phyloP scores from a whole-genome alignment of 208 protist species.

The Crithidia acanthocephali region DNA sequence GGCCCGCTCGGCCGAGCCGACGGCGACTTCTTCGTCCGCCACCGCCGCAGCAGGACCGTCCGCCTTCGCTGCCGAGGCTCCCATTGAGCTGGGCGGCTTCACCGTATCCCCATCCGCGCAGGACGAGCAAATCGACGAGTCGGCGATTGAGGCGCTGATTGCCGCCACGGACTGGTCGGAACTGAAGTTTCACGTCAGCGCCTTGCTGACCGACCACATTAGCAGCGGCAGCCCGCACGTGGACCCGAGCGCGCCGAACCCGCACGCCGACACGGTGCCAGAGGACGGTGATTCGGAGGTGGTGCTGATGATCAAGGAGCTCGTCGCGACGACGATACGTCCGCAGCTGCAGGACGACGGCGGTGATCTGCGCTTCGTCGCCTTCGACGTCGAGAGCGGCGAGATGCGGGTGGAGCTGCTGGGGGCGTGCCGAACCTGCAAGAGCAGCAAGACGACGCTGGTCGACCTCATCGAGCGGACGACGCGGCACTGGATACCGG shows the following conservation, averaged over 20 bases:
- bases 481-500: slow-evolving; percentile 90
- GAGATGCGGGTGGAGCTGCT: slow-evolving; percentile 90
- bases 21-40: background rate
- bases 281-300: slow-evolving; percentile 84
- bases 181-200: slow-evolving; percentile 83
- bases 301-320: slow-evolving; percentile 92
- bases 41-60: background rate
- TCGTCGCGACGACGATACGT: slow-evolving; percentile 81
- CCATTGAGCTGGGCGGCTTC: slow-evolving; percentile 49
- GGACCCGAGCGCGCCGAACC: slow-evolving; percentile 71
- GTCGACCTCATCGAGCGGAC: slow-evolving; percentile 92
- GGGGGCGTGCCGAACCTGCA: slow-evolving; percentile 91
- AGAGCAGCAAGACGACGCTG: slow-evolving; percentile 84
- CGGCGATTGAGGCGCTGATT: slow-evolving; percentile 62
- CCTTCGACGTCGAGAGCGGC: slow-evolving; percentile 56
- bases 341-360: slow-evolving; percentile 93
- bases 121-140: slow-evolving; percentile 61
- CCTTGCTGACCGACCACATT: slow-evolving; percentile 85
- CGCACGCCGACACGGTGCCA: slow-evolving; percentile 87
- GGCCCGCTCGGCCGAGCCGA: background rate
- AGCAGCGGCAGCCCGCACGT: slow-evolving; percentile 79
- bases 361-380: slow-evolving; percentile 88
- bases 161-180: slow-evolving; percentile 75
- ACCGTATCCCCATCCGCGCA: slow-evolving; percentile 33
- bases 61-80: slow-evolving; percentile 4